These are phyloP conservation scores for Pseudopyrenochaeta lycopersici DNA, from an alignment of 2,329 filamentous ascomycete genomes.

Conservation along the genomic window DNA sequence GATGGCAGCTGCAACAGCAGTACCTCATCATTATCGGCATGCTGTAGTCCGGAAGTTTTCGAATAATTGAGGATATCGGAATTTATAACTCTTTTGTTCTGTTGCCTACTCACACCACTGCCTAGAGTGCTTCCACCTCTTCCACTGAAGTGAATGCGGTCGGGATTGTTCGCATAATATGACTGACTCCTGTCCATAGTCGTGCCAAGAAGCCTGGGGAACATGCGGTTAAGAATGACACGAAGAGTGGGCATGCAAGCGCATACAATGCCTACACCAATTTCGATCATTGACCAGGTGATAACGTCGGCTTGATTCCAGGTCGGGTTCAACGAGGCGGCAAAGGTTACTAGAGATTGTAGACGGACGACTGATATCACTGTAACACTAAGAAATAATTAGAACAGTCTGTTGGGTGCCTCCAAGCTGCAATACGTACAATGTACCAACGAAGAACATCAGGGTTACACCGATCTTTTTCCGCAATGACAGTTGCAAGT, in stretches of 20 bases:
- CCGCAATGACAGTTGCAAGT: constrained; percentile 43
- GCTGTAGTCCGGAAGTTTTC: constrained; percentile 22
- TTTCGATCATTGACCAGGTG: constrained; percentile 56
- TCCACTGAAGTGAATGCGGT: constrained; percentile 29
- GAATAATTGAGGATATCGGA: constrained; percentile 21
- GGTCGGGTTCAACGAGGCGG: too few relatives aligned
- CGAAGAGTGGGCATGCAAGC: constrained; percentile 56
- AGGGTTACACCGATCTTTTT: constrained; percentile 49
- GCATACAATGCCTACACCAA: constrained; percentile 56
- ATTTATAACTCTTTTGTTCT: background rate
- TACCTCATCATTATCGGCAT: constrained; percentile 18
- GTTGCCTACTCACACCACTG: constrained; percentile 6
- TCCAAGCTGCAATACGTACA: too few relatives aligned
- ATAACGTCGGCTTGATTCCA: constrained; percentile 53
- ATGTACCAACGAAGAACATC: too few relatives aligned
- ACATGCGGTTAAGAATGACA: constrained; percentile 48
- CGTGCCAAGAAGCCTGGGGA: constrained; percentile 49
- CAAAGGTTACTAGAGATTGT: constrained; percentile 52
- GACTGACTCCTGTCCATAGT: constrained; percentile 26
- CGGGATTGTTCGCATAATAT: constrained; percentile 20
- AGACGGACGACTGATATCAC: constrained; percentile 57
- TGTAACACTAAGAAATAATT: too few relatives aligned
- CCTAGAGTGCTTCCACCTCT: constrained; percentile 22
- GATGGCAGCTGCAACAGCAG: constrained; percentile 14
- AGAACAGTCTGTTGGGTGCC: too few relatives aligned